phyloP scores from a whole-genome alignment of 1,284 basidiomycete genomes.

The Lignosus rhinocerotis region DNA sequence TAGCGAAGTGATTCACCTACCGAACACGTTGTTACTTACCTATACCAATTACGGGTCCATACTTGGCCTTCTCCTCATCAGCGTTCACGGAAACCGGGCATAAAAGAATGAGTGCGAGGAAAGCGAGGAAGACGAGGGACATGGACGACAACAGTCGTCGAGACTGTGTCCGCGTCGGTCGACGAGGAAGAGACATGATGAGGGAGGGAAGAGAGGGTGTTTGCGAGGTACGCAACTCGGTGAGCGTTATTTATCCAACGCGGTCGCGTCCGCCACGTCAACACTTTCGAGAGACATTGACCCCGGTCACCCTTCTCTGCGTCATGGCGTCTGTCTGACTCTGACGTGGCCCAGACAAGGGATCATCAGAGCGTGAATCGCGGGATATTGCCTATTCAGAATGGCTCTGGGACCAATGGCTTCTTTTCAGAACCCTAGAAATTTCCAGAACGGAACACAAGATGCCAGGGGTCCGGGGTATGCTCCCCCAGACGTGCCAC shows the following conservation, averaged over 20 bases:
- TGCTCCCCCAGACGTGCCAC: conserved; percentile 14
- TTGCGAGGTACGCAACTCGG: conserved; percentile 3
- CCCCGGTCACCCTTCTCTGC: conserved; percentile 14
- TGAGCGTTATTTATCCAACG: conserved; percentile 19
- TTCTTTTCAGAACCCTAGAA: neutral
- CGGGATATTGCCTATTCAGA: too few species aligned
- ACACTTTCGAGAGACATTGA: conserved; percentile 13
- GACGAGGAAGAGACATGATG: conserved; percentile 42
- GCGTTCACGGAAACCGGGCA: conserved; percentile 53
- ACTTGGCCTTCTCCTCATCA: conserved; percentile 69
- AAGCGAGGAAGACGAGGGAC: conserved; percentile 63
- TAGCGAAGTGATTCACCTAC: conserved; percentile 23
- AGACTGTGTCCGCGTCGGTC: conserved; percentile 59
- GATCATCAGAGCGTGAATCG: neutral
- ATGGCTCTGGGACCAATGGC: neutral
- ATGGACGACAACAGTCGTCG: conserved; percentile 62
- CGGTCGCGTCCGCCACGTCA: conserved; percentile 24
- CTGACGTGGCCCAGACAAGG: conserved; percentile 15
- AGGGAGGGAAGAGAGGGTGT: conserved; percentile 15
- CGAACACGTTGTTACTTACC: conserved; percentile 52
- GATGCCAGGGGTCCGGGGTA: conserved; percentile 12
- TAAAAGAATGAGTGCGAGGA: conserved; percentile 64
- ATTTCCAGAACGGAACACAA: conserved; percentile 15
- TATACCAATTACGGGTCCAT: conserved; percentile 95
- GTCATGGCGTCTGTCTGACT: neutral